These are phyloP conservation scores for Pestalotiopsis sp. DNA, from an alignment of 2,329 filamentous ascomycete genomes.

Conservation along the genomic window DNA sequence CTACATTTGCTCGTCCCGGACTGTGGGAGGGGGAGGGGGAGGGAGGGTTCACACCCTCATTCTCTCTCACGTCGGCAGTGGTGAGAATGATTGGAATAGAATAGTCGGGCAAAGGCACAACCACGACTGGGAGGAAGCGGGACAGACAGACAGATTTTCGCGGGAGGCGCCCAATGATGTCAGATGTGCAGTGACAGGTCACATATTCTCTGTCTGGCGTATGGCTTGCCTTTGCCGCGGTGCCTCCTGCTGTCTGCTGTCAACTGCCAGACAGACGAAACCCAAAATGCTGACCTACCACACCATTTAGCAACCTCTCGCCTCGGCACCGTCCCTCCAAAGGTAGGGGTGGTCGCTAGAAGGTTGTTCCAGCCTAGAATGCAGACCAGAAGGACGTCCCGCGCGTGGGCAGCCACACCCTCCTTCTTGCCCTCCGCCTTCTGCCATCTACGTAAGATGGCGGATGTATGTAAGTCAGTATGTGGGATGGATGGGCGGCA, in stretches of 20 bases:
- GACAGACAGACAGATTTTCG: neutral
- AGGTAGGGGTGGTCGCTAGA: neutral
- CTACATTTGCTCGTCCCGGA: neutral
- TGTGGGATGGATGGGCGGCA: neutral
- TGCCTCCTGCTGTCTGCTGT: no score
- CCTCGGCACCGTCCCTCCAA: no score
- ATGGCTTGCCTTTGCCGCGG: neutral
- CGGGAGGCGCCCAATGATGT: conserved; percentile 1
- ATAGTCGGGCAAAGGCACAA: neutral
- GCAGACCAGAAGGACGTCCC: neutral
- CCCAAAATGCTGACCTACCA: neutral
- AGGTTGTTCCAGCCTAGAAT: neutral
- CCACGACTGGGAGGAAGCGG: neutral
- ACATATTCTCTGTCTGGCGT: neutral
- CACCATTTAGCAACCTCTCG: neutral
- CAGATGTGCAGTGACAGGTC: conserved; percentile 3
- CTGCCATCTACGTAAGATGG: neutral
- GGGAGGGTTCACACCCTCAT: neutral
- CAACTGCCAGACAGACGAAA: neutral
- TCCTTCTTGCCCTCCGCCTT: neutral
- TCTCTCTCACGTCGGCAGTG: neutral
- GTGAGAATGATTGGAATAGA: neutral
- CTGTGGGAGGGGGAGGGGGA: neutral
- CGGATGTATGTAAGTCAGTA: neutral
- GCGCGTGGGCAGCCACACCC: neutral